phyloP scores from a whole-genome alignment of 495 filamentous ascomycete species.

The Aspergillus steynii region DNA sequence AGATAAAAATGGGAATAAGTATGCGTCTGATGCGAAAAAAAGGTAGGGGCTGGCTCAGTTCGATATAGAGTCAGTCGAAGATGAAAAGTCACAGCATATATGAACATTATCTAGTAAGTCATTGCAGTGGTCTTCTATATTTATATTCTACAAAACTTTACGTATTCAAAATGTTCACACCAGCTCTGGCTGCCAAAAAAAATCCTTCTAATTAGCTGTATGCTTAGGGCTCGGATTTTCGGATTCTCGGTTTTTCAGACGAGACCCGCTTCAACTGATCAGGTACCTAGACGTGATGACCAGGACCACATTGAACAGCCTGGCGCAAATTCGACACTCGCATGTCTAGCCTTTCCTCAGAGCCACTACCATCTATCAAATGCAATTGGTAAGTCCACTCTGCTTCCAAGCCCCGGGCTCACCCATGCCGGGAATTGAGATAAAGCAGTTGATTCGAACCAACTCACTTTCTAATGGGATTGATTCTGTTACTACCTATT shows the following conservation, averaged over 20 bases:
- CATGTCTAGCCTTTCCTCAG: no score
- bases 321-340: not conserved
- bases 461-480: no score
- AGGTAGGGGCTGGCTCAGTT: not conserved
- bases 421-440: no score
- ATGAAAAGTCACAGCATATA: not conserved
- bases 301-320: not conserved
- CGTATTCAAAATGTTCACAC: not conserved
- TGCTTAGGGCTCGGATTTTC: not conserved
- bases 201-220: not conserved
- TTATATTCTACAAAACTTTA: not conserved
- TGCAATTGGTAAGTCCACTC: no score
- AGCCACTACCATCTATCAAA: no score
- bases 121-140: no score
- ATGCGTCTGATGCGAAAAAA: not conserved
- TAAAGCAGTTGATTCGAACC: no score
- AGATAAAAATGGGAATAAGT: not conserved
- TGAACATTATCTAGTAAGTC: not conserved
- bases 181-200: not conserved
- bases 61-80: not conserved
- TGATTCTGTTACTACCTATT: no score
- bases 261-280: not conserved
- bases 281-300: not conserved
- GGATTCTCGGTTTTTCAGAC: not conserved
- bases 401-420: no score